Percentiles rank a stretch among this genome's conserved stretches.
These are phyloP conservation scores for Trichomonas tenax DNA, from an alignment of 208 protist species.

Conservation along the genomic window DNA sequence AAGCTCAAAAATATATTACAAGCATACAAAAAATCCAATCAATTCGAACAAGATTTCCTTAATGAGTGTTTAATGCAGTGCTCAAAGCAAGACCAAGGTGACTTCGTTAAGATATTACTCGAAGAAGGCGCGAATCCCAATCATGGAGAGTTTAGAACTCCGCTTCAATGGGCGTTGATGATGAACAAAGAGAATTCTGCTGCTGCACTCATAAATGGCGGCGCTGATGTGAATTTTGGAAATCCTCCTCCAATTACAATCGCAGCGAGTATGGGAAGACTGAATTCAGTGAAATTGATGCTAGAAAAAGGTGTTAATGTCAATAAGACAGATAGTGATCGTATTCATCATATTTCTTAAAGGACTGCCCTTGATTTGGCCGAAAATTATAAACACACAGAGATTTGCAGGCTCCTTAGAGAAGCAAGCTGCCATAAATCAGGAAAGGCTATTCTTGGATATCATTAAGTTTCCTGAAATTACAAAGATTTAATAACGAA, in stretches of 20 bases:
- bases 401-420: neutral
- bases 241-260: constrained; percentile 20
- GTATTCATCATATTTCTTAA: neutral
- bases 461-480: too few species aligned
- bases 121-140: neutral
- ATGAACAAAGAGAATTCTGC: neutral
- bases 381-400: neutral
- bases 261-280: neutral
- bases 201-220: neutral
- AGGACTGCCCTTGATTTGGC: constrained; percentile 12
- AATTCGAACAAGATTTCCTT: neutral
- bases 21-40: neutral
- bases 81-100: neutral
- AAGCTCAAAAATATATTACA: neutral
- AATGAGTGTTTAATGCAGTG: neutral
- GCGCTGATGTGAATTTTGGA: neutral
- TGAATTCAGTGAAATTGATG: constrained; percentile 1
- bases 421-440: neutral
- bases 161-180: neutral
- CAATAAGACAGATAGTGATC: neutral
- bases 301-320: neutral
- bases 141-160: neutral
- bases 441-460: neutral
- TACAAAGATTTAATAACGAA: too few species aligned
- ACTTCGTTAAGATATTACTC: neutral